phyloP scores from a whole-genome alignment of 192 early-diverging fungal genomes.

The Rhizophagus sp. region DNA sequence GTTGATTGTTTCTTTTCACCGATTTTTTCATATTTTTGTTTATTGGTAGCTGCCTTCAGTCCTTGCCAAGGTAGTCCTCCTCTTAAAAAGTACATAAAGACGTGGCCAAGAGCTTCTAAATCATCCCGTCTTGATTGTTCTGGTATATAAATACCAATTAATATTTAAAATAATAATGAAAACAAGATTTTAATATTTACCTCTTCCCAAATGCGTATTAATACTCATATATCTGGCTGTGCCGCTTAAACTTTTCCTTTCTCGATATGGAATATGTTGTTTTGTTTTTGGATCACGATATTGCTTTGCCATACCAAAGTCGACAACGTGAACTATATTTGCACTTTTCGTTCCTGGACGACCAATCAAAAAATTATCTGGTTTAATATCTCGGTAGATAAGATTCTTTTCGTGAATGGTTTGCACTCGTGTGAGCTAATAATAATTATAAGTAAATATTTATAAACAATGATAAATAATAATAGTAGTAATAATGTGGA shows the following conservation, averaged over 20 bases:
- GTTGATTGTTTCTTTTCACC: conserved; percentile 97
- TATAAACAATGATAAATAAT: conserved; percentile 1
- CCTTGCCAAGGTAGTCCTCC: conserved; percentile 97
- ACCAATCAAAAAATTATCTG: conserved; percentile 97
- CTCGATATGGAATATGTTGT: conserved; percentile 96
- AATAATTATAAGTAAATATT: too few relatives aligned
- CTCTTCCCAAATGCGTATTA: conserved; percentile 95
- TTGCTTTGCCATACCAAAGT: conserved; percentile 99
- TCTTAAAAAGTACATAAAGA: conserved; percentile 98
- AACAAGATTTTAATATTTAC: conserved; percentile 40
- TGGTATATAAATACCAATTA: conserved; percentile 32
- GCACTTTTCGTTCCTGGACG: conserved; percentile 60
- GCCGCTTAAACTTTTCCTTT: conserved; percentile 91
- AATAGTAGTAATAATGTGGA: conserved; percentile 8
- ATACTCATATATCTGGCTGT: conserved; percentile 99
- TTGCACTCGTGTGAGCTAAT: conserved; percentile 76
- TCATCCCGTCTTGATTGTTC: conserved; percentile 99
- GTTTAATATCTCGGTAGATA: conserved; percentile 98
- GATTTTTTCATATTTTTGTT: conserved; percentile 99
- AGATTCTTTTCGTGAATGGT: conserved; percentile 93
- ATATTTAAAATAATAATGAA: conserved; percentile 9
- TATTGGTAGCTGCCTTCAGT: conserved; percentile 95
- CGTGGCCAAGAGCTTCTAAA: conserved; percentile 95
- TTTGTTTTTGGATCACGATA: conserved; percentile 96
- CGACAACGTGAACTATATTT: conserved; percentile 85